These are phyloP conservation scores for Chlamydomonas applanata DNA, from an alignment of 139 green algal species.

Conservation along the genomic window DNA sequence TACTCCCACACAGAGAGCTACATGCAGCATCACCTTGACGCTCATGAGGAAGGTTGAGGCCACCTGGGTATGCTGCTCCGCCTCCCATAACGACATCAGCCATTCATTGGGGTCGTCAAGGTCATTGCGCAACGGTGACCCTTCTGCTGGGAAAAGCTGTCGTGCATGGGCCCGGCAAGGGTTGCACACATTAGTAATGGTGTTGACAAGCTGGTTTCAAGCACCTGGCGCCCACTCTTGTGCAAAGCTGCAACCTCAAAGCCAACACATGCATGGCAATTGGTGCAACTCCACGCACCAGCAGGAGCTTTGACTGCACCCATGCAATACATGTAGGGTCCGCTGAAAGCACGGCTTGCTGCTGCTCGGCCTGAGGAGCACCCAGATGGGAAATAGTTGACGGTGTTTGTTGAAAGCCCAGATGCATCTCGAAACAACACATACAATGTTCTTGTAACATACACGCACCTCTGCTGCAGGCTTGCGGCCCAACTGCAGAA, in stretches of 20 bases:
- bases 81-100: conserved; percentile 35
- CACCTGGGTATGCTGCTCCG: conserved; percentile 29
- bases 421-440: not conserved
- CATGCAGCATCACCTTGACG: conserved; percentile 21
- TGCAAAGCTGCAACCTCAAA: not conserved
- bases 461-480: not conserved
- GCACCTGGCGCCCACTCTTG: too few species aligned
- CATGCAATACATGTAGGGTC: conserved; percentile 50
- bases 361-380: not conserved
- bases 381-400: not conserved
- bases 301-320: conserved; percentile 52
- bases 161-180: not conserved
- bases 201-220: not conserved
- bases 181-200: not conserved
- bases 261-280: not conserved
- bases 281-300: conserved; percentile 31
- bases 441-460: conserved; percentile 1
- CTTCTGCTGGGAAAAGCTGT: conserved; percentile 24
- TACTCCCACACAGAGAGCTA: not conserved
- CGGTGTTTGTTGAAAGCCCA: not conserved
- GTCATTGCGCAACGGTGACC: not conserved
- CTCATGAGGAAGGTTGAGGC: conserved; percentile 43
- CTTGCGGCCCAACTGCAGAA: too few species aligned
- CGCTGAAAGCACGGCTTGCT: not conserved
- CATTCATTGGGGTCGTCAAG: conserved; percentile 30